phyloP scores from a whole-genome alignment of 1,139 yeast species.

The Nakaseomyces kungkrabaensis region DNA sequence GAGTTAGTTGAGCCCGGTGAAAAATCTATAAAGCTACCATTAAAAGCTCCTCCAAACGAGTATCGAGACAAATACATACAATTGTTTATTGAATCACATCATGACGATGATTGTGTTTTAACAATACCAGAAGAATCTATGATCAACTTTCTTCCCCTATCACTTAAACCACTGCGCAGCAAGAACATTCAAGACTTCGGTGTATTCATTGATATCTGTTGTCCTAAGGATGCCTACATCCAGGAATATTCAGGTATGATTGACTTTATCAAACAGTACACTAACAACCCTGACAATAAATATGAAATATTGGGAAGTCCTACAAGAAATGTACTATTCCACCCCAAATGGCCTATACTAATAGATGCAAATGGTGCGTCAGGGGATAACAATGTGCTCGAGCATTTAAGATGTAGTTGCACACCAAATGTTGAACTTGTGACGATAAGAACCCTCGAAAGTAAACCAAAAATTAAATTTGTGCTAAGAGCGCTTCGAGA shows the following conservation, averaged over 20 bases:
- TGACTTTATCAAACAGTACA: constrained; percentile 53
- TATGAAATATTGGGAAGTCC: constrained; percentile 72
- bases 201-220: constrained; percentile 39
- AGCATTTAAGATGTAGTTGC: constrained; percentile 72
- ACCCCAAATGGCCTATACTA: constrained; percentile 44
- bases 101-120: constrained; percentile 25
- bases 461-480: constrained; percentile 28
- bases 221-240: constrained; percentile 43
- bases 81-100: constrained; percentile 24
- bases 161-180: constrained; percentile 32
- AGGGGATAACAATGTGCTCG: constrained; percentile 7
- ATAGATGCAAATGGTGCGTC: constrained; percentile 77
- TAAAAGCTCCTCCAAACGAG: constrained; percentile 24
- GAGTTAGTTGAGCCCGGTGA: constrained; percentile 44
- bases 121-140: constrained; percentile 31
- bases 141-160: constrained; percentile 40
- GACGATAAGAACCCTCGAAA: constrained; percentile 35
- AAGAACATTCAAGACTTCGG: constrained; percentile 33
- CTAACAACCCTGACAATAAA: constrained; percentile 58
- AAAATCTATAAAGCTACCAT: constrained; percentile 35
- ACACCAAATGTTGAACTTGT: constrained; percentile 63
- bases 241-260: constrained; percentile 67
- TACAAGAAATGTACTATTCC: constrained; percentile 61
- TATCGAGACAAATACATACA: constrained; percentile 34
- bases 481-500: constrained; percentile 49